Evolutionary conservation across 306 rosid genomes (phyloP).

Genomic region (Sicyos baderoa): DNA sequence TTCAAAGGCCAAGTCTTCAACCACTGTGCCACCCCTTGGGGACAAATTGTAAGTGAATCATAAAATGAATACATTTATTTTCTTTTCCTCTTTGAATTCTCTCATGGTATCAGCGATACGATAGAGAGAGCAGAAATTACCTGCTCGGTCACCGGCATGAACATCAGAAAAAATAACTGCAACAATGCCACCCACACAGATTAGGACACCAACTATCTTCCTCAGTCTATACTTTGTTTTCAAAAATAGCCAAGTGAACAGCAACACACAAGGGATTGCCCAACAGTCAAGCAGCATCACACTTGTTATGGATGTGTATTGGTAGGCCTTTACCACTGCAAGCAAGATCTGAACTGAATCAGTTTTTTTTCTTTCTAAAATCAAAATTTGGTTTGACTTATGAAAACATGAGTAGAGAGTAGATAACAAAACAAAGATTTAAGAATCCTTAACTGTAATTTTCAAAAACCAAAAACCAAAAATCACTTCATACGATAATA

Average conservation of each 20-base stretch:
- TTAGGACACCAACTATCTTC: slow-evolving; percentile 45
- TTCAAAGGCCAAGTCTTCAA: too few species aligned
- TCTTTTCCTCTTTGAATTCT: too few species aligned
- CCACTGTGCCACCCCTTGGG: too few species aligned
- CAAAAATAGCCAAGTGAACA: slow-evolving; percentile 50
- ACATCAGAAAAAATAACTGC: slow-evolving; percentile 62
- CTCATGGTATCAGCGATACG: not conserved
- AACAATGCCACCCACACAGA: slow-evolving; percentile 54
- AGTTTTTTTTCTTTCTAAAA: not conserved
- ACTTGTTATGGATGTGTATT: slow-evolving; percentile 60
- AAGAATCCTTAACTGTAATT: too few species aligned
- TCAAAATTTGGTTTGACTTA: not conserved
- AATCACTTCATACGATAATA: not conserved
- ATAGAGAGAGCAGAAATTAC: slow-evolving; percentile 21
- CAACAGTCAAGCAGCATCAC: slow-evolving; percentile 58
- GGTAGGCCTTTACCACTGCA: slow-evolving; percentile 68
- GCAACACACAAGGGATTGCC: slow-evolving; percentile 52
- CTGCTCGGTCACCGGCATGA: slow-evolving; percentile 45
- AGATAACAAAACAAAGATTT: not conserved
- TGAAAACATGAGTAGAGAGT: not conserved
- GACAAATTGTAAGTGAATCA: too few species aligned
- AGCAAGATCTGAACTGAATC: slow-evolving; percentile 11
- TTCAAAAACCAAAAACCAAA: not conserved
- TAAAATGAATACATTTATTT: too few species aligned
- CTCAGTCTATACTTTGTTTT: slow-evolving; percentile 52